phyloP scores from a whole-genome alignment of 352 stramenopile species.

The Pythium diclinum region DNA sequence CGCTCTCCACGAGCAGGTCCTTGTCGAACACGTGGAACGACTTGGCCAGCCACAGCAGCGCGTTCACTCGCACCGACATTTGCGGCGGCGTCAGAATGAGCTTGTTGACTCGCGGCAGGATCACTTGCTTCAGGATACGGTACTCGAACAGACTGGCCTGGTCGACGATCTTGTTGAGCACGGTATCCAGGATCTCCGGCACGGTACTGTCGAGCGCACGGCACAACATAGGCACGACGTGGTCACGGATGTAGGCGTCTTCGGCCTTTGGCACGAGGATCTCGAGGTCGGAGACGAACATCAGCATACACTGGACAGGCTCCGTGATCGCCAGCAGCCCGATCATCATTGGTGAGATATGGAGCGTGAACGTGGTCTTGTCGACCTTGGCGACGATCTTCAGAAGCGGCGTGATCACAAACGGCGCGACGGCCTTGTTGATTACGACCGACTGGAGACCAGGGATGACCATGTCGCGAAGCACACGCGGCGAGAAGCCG shows the following conservation, averaged over 20 bases:
- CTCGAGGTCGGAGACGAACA: conserved; percentile 86
- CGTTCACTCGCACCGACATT: conserved; percentile 83
- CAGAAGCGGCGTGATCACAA: conserved; percentile 84
- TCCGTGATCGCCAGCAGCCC: conserved; percentile 78
- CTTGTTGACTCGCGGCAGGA: conserved; percentile 82
- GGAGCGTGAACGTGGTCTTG: conserved; percentile 77
- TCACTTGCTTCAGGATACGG: conserved; percentile 85
- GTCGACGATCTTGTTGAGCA: conserved; percentile 87
- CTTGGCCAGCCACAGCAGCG: conserved; percentile 82
- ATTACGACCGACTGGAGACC: conserved; percentile 76
- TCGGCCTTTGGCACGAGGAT: conserved; percentile 81
- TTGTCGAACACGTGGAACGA: conserved; percentile 90
- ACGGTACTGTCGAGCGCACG: conserved; percentile 80
- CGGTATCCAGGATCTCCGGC: conserved; percentile 82
- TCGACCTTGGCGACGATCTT: conserved; percentile 87
- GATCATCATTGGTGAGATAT: conserved; percentile 81
- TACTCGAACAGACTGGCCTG: conserved; percentile 87
- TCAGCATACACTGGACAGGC: conserved; percentile 88
- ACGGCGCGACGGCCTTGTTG: conserved; percentile 84
- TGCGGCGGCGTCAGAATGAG: conserved; percentile 82
- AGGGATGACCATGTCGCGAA: conserved; percentile 85
- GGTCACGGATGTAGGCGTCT: conserved; percentile 86
- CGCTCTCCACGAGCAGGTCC: conserved; percentile 79
- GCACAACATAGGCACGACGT: conserved; percentile 86
- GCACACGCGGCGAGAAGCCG: conserved; percentile 68